Evolutionary conservation across 2,329 filamentous ascomycete species (phyloP), one percentile per base, ranked within the genome.

Genomic region (Exophiala sideris): DNA sequence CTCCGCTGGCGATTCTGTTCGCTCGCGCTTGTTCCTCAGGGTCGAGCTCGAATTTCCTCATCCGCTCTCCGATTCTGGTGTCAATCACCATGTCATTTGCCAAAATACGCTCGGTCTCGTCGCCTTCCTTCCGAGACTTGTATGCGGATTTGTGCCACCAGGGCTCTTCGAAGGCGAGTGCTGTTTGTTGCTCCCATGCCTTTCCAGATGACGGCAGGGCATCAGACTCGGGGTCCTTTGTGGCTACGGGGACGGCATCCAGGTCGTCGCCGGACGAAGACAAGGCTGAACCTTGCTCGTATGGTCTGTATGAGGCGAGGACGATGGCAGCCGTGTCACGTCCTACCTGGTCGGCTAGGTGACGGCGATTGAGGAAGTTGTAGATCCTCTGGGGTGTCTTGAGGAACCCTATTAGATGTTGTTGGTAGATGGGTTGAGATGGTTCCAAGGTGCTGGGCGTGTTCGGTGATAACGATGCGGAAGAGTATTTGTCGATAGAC

Each of bases 371-470:
- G 57, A 99, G 78, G 79, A 91, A 99, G 61, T 94, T 88, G 67
- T 87, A 88, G 57, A 97, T 79, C 56, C 94, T 86, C 61, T 85
- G 87, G 0, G 91, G 88, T 2, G 92, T 96, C 74, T 94, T 92
- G 59, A 88, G 76, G 77, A 99, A 95, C 56, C 94, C 94, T 29
- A 99, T 86, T 54, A 96, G 81, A 69, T 97, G 92, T 1, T 92
- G 92, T 70, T 95, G 88, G 39, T 82, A 77, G 56, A 99, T 80
- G 11, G 87, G 79, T 20, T 81, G 77, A 5, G 87, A 85, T 40
- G 90, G 90, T 35, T 85, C 82, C 66, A 99, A 83, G 55, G 86
- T 81, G 58, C 76, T 67, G 3, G 92, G 92, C 40, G 87, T 81
- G 41, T 80, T 76, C 29, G 78, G 68, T 0, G 91, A 85, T 47